Base-by-base conservation (phyloP, 208 protist genomes). In the Jaenimonas drosophilae region DNA sequence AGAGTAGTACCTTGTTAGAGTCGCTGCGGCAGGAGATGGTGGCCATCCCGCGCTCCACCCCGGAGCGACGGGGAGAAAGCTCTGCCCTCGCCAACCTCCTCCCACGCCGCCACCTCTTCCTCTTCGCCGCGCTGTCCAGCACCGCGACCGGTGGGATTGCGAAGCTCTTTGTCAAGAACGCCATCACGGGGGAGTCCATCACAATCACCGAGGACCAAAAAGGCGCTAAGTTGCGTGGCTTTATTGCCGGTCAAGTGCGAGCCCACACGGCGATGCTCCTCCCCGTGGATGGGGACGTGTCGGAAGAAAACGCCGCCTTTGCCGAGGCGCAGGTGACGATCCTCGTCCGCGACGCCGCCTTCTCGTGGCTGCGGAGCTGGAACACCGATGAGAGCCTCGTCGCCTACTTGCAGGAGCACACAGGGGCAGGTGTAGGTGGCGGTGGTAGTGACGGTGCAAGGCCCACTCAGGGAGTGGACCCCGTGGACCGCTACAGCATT, bases 141-240 rank as follows among this genome's bases (percentile, higher is more conserved):
- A 62, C 48, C 32, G 56, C 45, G 41, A 56, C 64, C n/a, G 55
- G 52, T 27, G 62, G 58, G 24, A 82, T 93, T 29, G 59, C 46
- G n/a, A 88, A 86, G 47, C 49, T 93, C 2, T 93, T 89, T 46
- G 55, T 93, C 28, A 89, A 89, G 58, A 93, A 93, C 57, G 72
- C 85, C 19, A 70, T 93, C 53, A 88, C 77, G 19, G 76, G 73
- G 12, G 79, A 93, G 59, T 93, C 80, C 12, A 55, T 77, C 19
- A 93, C 85, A 6, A 73, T 88, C 52, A 67, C 65, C 7, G 49
- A 52, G 16, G 42, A 26, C 30, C 44, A 77, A 23, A 83, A 70
- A 53, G 77, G 54, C 12, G 63, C 28, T 17, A 45, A 52, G 34
- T 64, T 93, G 34, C 67, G 78, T 50, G 34, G 41, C 32, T 93